Evolutionary conservation across 1,284 basidiomycete species (phyloP), one percentile per base, ranked within the genome.

Genomic region (Irpex sp.): DNA sequence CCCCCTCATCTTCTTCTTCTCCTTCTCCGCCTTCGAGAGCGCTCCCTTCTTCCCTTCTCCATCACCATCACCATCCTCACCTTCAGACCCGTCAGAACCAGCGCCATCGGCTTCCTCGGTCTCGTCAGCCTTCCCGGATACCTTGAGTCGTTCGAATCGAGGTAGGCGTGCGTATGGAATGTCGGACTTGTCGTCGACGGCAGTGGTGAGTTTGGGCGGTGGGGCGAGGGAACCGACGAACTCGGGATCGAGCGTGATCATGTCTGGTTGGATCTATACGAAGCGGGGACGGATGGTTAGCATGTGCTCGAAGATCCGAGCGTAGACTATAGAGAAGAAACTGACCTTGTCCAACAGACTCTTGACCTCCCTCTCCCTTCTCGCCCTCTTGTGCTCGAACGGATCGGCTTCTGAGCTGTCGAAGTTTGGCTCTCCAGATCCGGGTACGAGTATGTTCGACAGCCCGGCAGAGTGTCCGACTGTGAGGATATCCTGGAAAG

Each of bases 351-450:
- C 97, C 68, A 99, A 78, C 38, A 99, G 83, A 49, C 82, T 83
- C 73, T 92, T 90, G 67, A 99, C 95, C 76, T 99, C 97, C 66
- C 94, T 83, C 80, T 99, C 97, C 58, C 93, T 82, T 62, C 95
- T 78, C 15, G 91, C 83, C 64, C 87, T 89, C 77, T 87, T 89
- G 69, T 89, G 88, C 77, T 99, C 96, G 79, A 91, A 98, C 3
- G 97, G 95, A 85, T 99, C 96, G 0, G 94, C 92, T 77, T 99
- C 97, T 21, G 83, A 78, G 63, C 92, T 93, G 76, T 99, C 97
- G 74, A 96, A 98, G 81, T 97, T 96, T 54, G 96, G 88, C 75
- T 99, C 96, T 49, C 97, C 97, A 3, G 90, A 80, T 13, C 97
- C 97, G 0, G 97, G 97, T 0, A 99, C 89, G 61, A 99, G 81